Evolutionary conservation across 2,329 filamentous ascomycete genomes (phyloP).

Genomic region (Botrytis byssoidea): DNA sequence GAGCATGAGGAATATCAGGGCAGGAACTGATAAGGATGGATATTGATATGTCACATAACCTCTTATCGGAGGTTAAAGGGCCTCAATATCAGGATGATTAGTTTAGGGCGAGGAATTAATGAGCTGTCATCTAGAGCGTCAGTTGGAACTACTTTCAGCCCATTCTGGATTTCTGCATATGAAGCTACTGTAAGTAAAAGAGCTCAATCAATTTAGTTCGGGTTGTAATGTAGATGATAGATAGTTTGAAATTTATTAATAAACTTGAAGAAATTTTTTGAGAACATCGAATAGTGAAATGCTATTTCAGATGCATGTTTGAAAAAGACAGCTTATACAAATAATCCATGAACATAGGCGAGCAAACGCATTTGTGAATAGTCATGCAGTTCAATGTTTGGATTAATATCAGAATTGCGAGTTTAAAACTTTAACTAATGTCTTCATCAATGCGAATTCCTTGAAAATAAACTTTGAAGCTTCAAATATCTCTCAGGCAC

Average conservation of each 20-base stretch:
- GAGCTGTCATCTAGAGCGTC: too few relatives aligned
- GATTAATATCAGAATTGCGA: neutral
- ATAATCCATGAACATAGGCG: neutral
- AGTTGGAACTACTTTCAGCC: neutral
- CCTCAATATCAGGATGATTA: neutral
- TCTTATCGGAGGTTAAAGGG: rapidly evolving
- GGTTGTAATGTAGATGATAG: neutral
- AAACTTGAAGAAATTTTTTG: neutral
- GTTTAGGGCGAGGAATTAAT: neutral
- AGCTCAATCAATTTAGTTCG: neutral
- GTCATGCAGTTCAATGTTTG: rapidly evolving
- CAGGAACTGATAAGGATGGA: neutral
- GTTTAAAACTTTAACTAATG: neutral
- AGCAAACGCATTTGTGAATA: neutral
- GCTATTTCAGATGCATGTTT: neutral
- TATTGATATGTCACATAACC: neutral
- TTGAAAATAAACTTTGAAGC: neutral
- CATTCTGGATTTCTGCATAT: neutral
- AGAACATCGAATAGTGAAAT: neutral
- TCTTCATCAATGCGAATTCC: neutral
- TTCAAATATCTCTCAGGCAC: neutral
- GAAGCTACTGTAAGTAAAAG: neutral
- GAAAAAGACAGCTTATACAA: neutral
- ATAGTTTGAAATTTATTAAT: neutral
- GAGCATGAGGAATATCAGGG: neutral